These are phyloP conservation scores for Stemphylium vesicarium DNA, from an alignment of 2,329 filamentous ascomycete species.

Conservation along the genomic window DNA sequence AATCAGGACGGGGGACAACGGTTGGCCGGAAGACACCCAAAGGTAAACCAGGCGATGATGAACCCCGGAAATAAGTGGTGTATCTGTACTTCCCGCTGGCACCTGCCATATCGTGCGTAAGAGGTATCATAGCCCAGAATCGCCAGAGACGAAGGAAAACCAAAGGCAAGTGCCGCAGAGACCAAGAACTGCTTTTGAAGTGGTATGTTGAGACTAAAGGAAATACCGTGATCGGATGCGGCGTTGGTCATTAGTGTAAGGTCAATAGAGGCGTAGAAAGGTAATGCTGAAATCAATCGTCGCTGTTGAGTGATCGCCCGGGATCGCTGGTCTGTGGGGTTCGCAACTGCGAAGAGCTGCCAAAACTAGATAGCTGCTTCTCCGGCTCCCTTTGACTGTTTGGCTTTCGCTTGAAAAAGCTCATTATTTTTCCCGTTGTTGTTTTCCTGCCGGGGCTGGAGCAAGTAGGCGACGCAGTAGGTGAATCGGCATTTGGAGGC, in stretches of 20 bases:
- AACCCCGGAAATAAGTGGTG: slow-evolving; percentile 17
- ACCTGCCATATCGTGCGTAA: slow-evolving; percentile 31
- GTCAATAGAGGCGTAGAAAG: slow-evolving; percentile 11
- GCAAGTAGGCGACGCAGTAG: slow-evolving; percentile 28
- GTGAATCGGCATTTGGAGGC: slow-evolving; percentile 32
- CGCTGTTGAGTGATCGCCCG: slow-evolving; percentile 43
- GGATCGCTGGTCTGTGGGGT: slow-evolving; percentile 46
- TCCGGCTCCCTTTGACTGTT: slow-evolving; percentile 37
- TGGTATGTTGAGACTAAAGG: slow-evolving; percentile 20
- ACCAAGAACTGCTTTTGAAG: slow-evolving; percentile 28
- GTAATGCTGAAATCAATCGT: slow-evolving; percentile 33
- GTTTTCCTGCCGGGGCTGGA: slow-evolving; percentile 37
- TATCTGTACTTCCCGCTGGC: slow-evolving; percentile 28
- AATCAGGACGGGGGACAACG: slow-evolving; percentile 9
- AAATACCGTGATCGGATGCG: slow-evolving; percentile 28
- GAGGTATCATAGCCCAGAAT: slow-evolving; percentile 25
- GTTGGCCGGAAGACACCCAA: slow-evolving; percentile 24
- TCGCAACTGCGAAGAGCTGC: slow-evolving; percentile 44
- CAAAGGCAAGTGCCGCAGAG: slow-evolving; percentile 17
- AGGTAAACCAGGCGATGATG: slow-evolving; percentile 17
- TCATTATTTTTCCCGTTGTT: slow-evolving; percentile 44
- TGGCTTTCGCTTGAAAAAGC: slow-evolving; percentile 46
- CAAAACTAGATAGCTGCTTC: slow-evolving; percentile 44
- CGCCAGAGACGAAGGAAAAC: slow-evolving; percentile 16
- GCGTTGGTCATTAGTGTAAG: slow-evolving; percentile 24